These are phyloP conservation scores for Chenopodium quinoa DNA, from an alignment of 148 eudicot genomes.

Conservation along the genomic window DNA sequence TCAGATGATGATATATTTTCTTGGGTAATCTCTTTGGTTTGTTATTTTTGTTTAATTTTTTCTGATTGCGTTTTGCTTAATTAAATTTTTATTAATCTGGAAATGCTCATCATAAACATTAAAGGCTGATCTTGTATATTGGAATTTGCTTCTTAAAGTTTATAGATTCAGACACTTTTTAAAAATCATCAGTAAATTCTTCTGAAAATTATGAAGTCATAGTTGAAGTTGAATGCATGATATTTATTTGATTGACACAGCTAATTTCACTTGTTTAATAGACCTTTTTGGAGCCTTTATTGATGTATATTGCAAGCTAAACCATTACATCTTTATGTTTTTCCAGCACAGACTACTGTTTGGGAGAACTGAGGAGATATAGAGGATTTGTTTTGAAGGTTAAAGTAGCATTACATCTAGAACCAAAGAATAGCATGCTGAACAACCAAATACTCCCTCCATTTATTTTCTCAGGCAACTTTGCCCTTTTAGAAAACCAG, in stretches of 20 bases:
- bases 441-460: not conserved
- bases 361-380: not conserved
- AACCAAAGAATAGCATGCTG: not conserved
- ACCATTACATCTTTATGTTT: not conserved
- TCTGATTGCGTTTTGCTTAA: not conserved
- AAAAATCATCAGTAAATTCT: not conserved
- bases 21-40: constrained; percentile 55
- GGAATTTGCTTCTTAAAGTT: not conserved
- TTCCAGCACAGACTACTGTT: not conserved
- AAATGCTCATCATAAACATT: not conserved
- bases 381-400: too few relatives aligned
- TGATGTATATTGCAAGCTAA: not conserved
- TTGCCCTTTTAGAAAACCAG: not conserved
- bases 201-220: not conserved
- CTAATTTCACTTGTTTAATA: not conserved
- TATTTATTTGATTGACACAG: not conserved
- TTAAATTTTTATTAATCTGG: not conserved
- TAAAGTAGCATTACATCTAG: not conserved
- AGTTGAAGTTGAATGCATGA: not conserved
- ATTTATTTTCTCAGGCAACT: not conserved
- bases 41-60: not conserved
- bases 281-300: not conserved
- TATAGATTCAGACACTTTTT: not conserved
- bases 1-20: constrained; percentile 81
- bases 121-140: not conserved